Evolutionary conservation across 805 yeast genomes (phyloP).

Genomic region (Yamadazyma sp.): DNA sequence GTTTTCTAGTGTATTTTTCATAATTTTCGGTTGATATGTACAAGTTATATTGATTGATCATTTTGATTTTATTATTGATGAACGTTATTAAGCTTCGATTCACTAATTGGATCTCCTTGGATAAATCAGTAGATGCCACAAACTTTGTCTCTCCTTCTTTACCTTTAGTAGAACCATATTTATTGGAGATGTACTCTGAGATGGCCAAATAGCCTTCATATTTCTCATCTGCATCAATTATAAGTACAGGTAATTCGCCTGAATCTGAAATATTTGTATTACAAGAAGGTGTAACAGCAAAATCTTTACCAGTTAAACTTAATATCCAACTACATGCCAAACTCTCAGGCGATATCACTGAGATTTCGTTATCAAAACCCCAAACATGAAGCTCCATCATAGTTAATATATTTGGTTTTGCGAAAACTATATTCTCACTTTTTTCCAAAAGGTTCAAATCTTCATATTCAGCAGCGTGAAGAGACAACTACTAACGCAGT

Average conservation of each 20-base stretch:
- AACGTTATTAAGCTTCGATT: slow-evolving; percentile 45
- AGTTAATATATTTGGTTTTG: not conserved
- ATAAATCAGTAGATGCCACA: slow-evolving; percentile 1
- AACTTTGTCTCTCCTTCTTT: slow-evolving; percentile 2
- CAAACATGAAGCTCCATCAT: slow-evolving; percentile 47
- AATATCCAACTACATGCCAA: slow-evolving; percentile 47
- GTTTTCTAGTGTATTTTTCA: slow-evolving; percentile 54
- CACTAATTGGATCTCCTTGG: slow-evolving; percentile 29
- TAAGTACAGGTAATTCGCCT: slow-evolving; percentile 49
- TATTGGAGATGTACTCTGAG: slow-evolving; percentile 4
- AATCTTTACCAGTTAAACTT: slow-evolving; percentile 16
- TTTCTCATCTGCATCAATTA: slow-evolving; percentile 11
- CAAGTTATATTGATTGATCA: slow-evolving; percentile 55
- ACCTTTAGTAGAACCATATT: not conserved
- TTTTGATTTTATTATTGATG: slow-evolving; percentile 38
- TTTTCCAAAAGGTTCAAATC: no score
- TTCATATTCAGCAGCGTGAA: no score
- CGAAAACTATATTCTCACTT: not conserved
- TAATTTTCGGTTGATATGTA: slow-evolving; percentile 50
- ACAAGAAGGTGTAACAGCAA: slow-evolving; percentile 41
- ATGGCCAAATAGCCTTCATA: slow-evolving; percentile 20
- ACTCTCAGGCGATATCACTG: slow-evolving; percentile 51
- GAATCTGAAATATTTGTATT: slow-evolving; percentile 53
- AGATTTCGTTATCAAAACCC: slow-evolving; percentile 43
- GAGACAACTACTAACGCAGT: no score